Conservation (phyloP, 345 rosid species). For the Dovyalis caffra region DNA sequence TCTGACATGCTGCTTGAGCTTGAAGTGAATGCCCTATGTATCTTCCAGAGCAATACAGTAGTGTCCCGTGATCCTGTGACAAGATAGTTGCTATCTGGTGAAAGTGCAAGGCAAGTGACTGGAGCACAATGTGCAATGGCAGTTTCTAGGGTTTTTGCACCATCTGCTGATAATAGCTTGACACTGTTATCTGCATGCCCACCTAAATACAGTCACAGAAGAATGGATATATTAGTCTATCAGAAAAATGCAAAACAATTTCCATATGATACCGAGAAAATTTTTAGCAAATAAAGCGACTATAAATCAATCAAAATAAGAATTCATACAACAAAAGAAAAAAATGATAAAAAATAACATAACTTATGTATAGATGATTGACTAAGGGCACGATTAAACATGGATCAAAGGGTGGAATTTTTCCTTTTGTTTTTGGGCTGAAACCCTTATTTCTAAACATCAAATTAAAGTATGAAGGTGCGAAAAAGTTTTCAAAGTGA, state of each 20-base stretch:
- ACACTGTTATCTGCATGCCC: conserved; percentile 94
- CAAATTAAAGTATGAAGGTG: not conserved
- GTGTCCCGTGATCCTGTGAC: conserved; percentile 89
- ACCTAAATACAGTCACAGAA: conserved; percentile 43
- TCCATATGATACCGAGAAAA: not conserved
- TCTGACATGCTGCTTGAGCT: conserved; percentile 54
- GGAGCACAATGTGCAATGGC: conserved; percentile 94
- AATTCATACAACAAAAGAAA: not conserved
- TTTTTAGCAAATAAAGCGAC: not conserved
- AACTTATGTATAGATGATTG: not conserved
- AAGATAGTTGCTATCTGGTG: conserved; percentile 78
- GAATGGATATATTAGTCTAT: not conserved
- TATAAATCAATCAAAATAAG: not conserved
- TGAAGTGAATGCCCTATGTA: conserved; percentile 57
- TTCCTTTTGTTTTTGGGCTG: not conserved
- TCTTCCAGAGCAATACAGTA: conserved; percentile 88
- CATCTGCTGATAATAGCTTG: conserved; percentile 82
- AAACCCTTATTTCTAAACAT: not conserved
- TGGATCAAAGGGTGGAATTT: not conserved
- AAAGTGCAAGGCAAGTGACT: conserved; percentile 93
- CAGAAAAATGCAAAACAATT: not conserved
- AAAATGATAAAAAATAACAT: not conserved
- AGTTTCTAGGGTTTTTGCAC: conserved; percentile 83
- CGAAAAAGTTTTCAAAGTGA: not conserved
- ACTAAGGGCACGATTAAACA: not conserved